Conservation (phyloP, 768 basidiomycete species). For the Arthromyces matolae region DNA sequence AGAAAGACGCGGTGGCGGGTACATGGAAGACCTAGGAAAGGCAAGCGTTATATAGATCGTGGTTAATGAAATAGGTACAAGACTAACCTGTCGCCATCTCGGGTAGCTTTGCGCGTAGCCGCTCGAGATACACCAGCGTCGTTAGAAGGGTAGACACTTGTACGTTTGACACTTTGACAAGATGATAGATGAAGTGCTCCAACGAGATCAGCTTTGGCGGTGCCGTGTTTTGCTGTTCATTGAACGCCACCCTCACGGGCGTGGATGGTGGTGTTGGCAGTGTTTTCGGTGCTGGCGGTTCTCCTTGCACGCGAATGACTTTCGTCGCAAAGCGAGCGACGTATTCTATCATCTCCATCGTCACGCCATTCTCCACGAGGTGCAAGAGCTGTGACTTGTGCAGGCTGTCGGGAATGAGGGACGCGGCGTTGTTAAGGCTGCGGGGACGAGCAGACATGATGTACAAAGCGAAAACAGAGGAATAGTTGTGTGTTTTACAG, state of each 20-base stretch:
- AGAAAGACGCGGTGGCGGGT: constrained; percentile 95
- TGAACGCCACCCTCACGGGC: constrained; percentile 44
- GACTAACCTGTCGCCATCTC: constrained; percentile 77
- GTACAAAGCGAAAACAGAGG: constrained; percentile 24
- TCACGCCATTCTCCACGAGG: constrained; percentile 74
- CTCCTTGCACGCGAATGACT: constrained; percentile 69
- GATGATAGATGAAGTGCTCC: constrained; percentile 77
- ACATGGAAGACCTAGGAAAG: constrained; percentile 68
- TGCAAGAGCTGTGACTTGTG: constrained; percentile 82
- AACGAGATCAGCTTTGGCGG: constrained; percentile 51
- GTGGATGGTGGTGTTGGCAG: constrained; percentile 70
- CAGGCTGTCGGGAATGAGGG: constrained; percentile 68
- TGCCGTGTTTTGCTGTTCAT: constrained; percentile 30
- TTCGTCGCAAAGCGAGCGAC: constrained; percentile 75
- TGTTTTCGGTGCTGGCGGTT: constrained; percentile 30
- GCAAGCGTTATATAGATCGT: constrained; percentile 1
- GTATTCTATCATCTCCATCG: constrained; percentile 81
- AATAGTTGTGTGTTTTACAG: constrained; percentile 30
- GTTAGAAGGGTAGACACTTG: constrained; percentile 88
- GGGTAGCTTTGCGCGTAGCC: constrained; percentile 77
- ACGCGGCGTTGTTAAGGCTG: constrained; percentile 60
- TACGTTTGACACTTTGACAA: constrained; percentile 81
- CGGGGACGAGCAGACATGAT: constrained; percentile 27
- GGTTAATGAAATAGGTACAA: constrained; percentile 3
- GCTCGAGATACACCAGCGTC: constrained; percentile 88